phyloP scores from a whole-genome alignment of 2,329 filamentous ascomycete genomes.

The Paecilomyces dactylethromorphus region DNA sequence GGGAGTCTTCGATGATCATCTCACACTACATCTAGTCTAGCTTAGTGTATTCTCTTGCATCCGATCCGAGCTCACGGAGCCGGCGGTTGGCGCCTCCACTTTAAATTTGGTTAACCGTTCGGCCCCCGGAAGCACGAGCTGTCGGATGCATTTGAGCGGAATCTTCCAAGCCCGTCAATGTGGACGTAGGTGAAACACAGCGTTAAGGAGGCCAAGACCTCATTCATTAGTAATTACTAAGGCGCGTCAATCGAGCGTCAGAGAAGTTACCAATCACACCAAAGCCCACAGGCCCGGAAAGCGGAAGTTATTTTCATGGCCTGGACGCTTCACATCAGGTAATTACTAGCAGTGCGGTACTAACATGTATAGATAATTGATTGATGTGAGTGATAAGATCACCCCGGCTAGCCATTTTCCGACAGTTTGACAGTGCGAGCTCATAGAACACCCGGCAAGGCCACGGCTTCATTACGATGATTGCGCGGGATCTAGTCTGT shows the following conservation, averaged over 20 bases:
- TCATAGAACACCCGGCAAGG: slow-evolving; percentile 9
- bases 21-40: no score
- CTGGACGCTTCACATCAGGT: slow-evolving; percentile 13
- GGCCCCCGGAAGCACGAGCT: neutral
- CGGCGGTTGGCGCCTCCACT: neutral
- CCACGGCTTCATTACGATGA: no score
- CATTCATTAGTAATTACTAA: no score
- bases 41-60: neutral
- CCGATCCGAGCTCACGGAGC: neutral
- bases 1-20: neutral
- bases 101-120: neutral
- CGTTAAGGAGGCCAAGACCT: slow-evolving; percentile 26
- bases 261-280: no score
- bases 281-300: no score
- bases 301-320: no score
- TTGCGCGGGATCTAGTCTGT: neutral
- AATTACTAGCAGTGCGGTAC: no score
- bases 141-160: neutral
- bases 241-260: no score
- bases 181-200: slow-evolving; percentile 18
- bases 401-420: no score
- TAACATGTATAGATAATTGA: no score
- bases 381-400: no score
- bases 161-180: slow-evolving; percentile 22
- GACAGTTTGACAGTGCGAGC: neutral